Evolutionary conservation across 495 filamentous ascomycete species (phyloP), one percentile per base, ranked within the genome.

Genomic region (Xylaria bambusicola): DNA sequence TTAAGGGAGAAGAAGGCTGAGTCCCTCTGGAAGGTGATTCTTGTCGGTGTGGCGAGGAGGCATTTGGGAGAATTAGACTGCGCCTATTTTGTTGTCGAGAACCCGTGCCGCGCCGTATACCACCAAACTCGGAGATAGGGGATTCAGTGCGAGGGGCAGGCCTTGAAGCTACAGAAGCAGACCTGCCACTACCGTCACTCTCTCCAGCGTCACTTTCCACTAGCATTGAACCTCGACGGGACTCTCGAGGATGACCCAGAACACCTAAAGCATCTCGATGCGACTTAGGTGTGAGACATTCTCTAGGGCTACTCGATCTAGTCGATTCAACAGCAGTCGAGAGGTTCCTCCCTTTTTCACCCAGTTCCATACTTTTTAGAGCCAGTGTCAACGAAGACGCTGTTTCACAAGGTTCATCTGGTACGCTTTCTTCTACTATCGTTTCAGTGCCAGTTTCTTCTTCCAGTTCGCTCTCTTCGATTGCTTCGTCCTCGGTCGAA

Each of bases 241-340:
- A 80, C 71, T 83, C 66, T 75, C 73, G 84, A 38, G 84, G 82
- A 27, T 84, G 84, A n/a, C 84, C 81, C 2, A 87, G 68, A 20
- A 89, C 73, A 36, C 77, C 83, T 23, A 86, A 78, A 40, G 81
- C 80, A 54, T 90, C 91, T 35, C 85, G 85, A 61, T 94, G 87
- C 3, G 93, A 98, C 60, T 90, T 86, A 12, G 94, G 94, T 21
- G 94, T 98, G 20, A 90, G 89, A 51, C 89, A 92, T 76, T 95
- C 93, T 75, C 88, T 85, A 1, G 94, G 94, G 65, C 95, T 98
- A 63, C 84, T 95, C 1, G 95, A 95, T 58, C 91, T 83, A 0
- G 95, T 80, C 20, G 82, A 83, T 40, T 76, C 71, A 33, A 82
- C 66, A 13, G 73, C 63, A 12, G 49, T 27, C 33, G 57, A 52